Evolutionary conservation across 2,329 filamentous ascomycete genomes (phyloP).

Genomic region (Neospermospora avenae): DNA sequence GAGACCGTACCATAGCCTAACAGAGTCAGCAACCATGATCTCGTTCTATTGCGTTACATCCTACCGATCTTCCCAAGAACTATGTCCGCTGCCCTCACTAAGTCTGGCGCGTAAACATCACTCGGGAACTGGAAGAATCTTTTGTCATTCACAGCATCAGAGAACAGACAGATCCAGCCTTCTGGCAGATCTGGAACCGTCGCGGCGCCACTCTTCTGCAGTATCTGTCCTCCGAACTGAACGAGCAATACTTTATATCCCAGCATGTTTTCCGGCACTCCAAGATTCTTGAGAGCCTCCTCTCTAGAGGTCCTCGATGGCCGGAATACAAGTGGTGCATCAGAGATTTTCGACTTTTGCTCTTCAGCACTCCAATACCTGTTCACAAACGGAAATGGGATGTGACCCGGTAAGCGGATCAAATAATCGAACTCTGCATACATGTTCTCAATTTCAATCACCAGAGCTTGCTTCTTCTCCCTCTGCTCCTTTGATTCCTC

Average conservation of each 20-base stretch:
- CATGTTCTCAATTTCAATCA: neutral
- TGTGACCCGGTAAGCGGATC: neutral
- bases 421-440: constrained; percentile 3
- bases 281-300: neutral
- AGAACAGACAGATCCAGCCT: constrained; percentile 7
- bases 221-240: constrained; percentile 1
- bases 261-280: neutral
- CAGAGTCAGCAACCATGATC: neutral
- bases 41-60: neutral
- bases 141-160: neutral
- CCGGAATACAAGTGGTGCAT: constrained; percentile 4
- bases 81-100: neutral
- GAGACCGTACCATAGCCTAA: constrained; percentile 8
- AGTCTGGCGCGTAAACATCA: constrained; percentile 6
- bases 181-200: neutral
- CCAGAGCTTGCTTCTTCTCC: neutral
- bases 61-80: constrained; percentile 5
- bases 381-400: neutral
- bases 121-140: constrained; percentile 4
- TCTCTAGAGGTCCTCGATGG: neutral
- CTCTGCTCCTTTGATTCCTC: neutral
- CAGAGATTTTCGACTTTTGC: neutral
- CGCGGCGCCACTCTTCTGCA: neutral
- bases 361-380: neutral
- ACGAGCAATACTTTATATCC: neutral